phyloP scores from a whole-genome alignment of 2,329 filamentous ascomycete species.

The Chaetomium strumarium region DNA sequence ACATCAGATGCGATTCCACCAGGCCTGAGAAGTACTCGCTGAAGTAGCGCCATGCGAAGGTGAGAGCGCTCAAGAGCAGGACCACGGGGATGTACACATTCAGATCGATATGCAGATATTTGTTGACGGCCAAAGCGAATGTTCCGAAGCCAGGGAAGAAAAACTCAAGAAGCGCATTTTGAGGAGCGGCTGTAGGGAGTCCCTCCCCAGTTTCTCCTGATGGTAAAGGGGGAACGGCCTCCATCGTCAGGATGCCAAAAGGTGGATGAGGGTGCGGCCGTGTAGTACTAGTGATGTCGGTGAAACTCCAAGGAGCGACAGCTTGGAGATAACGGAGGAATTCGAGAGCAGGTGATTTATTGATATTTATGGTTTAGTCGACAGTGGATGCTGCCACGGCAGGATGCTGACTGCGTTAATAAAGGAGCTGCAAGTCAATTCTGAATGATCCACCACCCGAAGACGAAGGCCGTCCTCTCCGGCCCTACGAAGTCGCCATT shows the following conservation, averaged over 20 bases:
- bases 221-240: background rate
- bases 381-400: background rate
- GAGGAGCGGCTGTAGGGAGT: background rate
- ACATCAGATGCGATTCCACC: slow-evolving; percentile 54
- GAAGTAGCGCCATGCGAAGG: slow-evolving; percentile 49
- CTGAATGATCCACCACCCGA: background rate
- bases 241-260: slow-evolving; percentile 13
- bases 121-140: slow-evolving; percentile 46
- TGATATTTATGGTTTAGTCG: slow-evolving; percentile 3
- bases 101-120: slow-evolving; percentile 56
- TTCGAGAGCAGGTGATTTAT: background rate
- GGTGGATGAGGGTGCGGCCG: slow-evolving; percentile 1
- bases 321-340: background rate
- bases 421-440: background rate
- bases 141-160: slow-evolving; percentile 62
- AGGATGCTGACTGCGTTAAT: slow-evolving; percentile 7
- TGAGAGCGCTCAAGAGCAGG: slow-evolving; percentile 43
- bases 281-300: background rate
- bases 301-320: slow-evolving; percentile 3
- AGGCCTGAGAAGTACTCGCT: slow-evolving; percentile 42
- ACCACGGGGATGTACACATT: slow-evolving; percentile 57
- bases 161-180: slow-evolving; percentile 45
- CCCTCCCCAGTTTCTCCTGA: slow-evolving; percentile 5
- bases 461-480: background rate
- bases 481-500: background rate